Evolutionary conservation across 2,329 filamentous ascomycete species (phyloP), one percentile per base, ranked within the genome.

Genomic region (Ophiocordyceps camponoti-leonardi): DNA sequence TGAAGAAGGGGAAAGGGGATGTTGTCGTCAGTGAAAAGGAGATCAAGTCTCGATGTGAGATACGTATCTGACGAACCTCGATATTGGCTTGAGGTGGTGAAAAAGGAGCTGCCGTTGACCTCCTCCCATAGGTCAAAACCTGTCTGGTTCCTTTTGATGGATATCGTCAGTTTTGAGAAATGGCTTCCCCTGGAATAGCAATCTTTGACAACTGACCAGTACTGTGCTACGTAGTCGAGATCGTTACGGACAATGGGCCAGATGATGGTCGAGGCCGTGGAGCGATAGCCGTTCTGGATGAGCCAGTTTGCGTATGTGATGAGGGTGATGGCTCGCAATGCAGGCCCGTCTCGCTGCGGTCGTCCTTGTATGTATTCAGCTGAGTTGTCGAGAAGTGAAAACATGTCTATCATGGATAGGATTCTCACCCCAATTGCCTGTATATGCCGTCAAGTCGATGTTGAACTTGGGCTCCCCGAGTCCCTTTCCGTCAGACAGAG

Each of bases 111-210:
- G 39, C 83, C 82, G 22, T 69, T 66, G 14, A 88, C 75, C 59
- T 92, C 86, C 58, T 92, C 86, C 86, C 86, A 92, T 3, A 93
- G 70, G 58, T 93, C 86, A 54, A 78, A 92, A 6, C 73, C 73
- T 0, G 72, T 74, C 50, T 68, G 61, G 56, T 75, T 76, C 71
- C 66, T 68, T 6, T n/a, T n/a, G 1, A 4, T 3, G 0, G 10
- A 7, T 1, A 16, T 43, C 7, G 14, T 43, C 53, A 26, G 20
- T 49, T 48, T 26, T 12, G 5, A 28, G 26, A 12, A n/a, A n/a
- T n/a, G n/a, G n/a, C n/a, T n/a, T n/a, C n/a, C 16, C 8, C 16
- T 16, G 7, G 10, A 22, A 18, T 6, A 4, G 20, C 3, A 16
- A n/a, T 6, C 12, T 16, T 19, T 6, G 4, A 14, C 11, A 10